Evolutionary conservation across 1,284 basidiomycete genomes (phyloP), one percentile per base, ranked within the genome.

Genomic region (Erythrobasidium hasegawianum): DNA sequence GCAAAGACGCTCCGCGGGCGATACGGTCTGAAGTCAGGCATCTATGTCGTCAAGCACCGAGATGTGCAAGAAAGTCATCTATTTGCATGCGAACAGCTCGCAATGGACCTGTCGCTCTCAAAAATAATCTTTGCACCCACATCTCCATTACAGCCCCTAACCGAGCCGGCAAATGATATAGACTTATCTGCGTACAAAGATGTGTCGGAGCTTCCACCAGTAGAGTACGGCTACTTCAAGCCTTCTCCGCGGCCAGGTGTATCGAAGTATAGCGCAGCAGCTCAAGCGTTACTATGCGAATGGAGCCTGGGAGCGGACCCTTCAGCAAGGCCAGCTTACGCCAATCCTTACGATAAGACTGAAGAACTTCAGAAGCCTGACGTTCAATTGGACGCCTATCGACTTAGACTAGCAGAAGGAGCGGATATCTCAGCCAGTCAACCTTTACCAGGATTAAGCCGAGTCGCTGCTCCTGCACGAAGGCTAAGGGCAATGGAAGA

Each of bases 271-370:
- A 43, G 29, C 2, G 40, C 53, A 29, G 65, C 65, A 2, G 65
- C 65, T 9, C 65, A 40, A 10, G 52, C 59, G 24, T 52, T 67
- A 14, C 38, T 67, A 11, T 55, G 58, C 22, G 65, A 67, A 49
- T 67, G 65, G 65, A 59, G 33, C 1, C 22, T 67, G 26, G 65
- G 65, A 26, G 65, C 49, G 20, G 50, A 67, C 53, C 58, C 59
- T 9, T 18, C 14, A 14, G 20, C 24, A 13, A 18, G 50, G 38
- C 59, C 59, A 9, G 20, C 57, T 13, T 67, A 53, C 50, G 33
- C 10, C 5, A 67, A 67, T 49, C 65, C 65, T 16, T 67, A 67
- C 45, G 43, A 50, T 38, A 43, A 54, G 14, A 33, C 55, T 20
- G 43, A 40, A n/a, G 47, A 55, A 20, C 41, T 45, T 20, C 49